These are phyloP conservation scores for Microbotryum saponariae DNA, from an alignment of 1,284 basidiomycete species.

Conservation along the genomic window DNA sequence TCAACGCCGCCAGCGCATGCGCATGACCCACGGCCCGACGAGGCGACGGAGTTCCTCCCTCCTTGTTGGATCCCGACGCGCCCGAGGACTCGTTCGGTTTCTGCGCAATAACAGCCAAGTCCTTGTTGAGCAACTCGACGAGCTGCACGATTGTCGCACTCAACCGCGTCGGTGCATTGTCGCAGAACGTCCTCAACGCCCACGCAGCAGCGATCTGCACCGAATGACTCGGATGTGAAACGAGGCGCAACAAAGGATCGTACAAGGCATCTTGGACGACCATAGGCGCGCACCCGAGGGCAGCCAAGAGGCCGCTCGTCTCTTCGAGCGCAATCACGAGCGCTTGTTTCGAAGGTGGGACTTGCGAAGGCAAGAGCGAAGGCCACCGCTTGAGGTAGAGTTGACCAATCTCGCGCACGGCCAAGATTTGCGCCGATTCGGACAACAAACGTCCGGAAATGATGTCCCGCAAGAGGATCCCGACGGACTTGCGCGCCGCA, in stretches of 20 bases:
- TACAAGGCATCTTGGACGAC: constrained; percentile 81
- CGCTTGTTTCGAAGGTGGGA: constrained; percentile 60
- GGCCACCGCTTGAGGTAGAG: constrained; percentile 85
- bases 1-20: constrained; percentile 76
- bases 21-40: constrained; percentile 74
- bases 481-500: constrained; percentile 62
- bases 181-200: constrained; percentile 82
- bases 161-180: constrained; percentile 74
- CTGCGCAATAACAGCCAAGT: constrained; percentile 49
- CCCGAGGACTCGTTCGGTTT: no score
- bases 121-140: constrained; percentile 71
- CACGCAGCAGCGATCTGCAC: constrained; percentile 79
- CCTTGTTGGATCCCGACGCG: constrained; percentile 23
- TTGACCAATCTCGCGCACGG: constrained; percentile 75
- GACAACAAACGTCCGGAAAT: constrained; percentile 80
- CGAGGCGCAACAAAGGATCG: constrained; percentile 74
- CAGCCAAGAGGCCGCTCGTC: constrained; percentile 72
- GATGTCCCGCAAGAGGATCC: constrained; percentile 71
- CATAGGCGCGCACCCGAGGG: constrained; percentile 84
- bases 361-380: constrained; percentile 77
- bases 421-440: constrained; percentile 85
- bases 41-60: constrained; percentile 48
- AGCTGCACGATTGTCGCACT: constrained; percentile 67
- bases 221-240: constrained; percentile 78
- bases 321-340: constrained; percentile 74